These are phyloP conservation scores for Cercospora zeina DNA, from an alignment of 2,329 filamentous ascomycete genomes.

Conservation along the genomic window DNA sequence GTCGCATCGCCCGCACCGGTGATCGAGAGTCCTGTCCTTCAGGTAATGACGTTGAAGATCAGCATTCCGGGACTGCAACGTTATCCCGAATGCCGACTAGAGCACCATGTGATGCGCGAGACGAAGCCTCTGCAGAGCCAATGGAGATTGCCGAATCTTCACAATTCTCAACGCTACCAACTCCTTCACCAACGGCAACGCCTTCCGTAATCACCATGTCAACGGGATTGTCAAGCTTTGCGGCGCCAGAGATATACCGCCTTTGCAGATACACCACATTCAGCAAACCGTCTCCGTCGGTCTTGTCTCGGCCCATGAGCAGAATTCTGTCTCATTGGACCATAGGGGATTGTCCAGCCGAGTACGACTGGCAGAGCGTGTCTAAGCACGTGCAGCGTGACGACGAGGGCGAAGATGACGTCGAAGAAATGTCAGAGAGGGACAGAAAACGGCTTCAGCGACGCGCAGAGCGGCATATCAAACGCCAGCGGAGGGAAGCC, in stretches of 20 bases:
- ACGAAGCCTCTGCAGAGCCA: constrained; percentile 1
- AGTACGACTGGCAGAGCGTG: constrained; percentile 46
- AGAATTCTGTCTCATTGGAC: constrained; percentile 48
- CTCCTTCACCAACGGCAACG: constrained; percentile 37
- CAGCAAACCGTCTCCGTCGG: constrained; percentile 30
- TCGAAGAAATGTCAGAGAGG: constrained; percentile 43
- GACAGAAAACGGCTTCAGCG: constrained; percentile 43
- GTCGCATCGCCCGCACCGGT: constrained; percentile 26
- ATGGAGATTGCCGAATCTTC: neutral
- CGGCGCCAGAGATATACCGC: constrained; percentile 37
- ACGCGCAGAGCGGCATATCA: constrained; percentile 45
- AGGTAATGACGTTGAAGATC: neutral
- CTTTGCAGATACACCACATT: constrained; percentile 44
- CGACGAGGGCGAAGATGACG: constrained; percentile 36
- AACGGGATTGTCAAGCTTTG: constrained; percentile 31
- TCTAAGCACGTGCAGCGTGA: constrained; percentile 33
- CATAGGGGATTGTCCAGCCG: constrained; percentile 40
- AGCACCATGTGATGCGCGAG: neutral
- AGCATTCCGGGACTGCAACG: neutral
- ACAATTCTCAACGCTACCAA: constrained; percentile 32
- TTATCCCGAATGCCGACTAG: constrained; percentile 27
- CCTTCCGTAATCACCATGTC: constrained; percentile 36
- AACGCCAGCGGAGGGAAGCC: constrained; percentile 45
- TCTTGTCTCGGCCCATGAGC: constrained; percentile 39
- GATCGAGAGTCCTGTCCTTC: neutral